These are phyloP conservation scores for Talinum fruticosum DNA, from an alignment of 148 eudicot species.

Conservation along the genomic window DNA sequence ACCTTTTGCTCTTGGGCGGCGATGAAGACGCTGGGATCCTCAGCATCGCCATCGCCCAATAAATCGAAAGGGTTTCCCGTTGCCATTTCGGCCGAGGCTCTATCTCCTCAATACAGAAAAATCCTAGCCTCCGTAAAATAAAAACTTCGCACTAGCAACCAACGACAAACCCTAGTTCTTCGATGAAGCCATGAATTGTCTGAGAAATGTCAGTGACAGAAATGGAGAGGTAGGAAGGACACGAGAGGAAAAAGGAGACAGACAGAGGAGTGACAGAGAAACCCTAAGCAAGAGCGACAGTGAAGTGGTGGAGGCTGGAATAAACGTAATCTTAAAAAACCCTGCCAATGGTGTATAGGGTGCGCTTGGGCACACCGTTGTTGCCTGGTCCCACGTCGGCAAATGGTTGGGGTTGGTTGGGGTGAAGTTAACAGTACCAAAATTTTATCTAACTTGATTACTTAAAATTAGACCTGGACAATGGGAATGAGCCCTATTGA, in stretches of 20 bases:
- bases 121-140: conserved; percentile 8
- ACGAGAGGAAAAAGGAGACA: conserved; percentile 1
- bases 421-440: too few relatives aligned
- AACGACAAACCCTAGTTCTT: conserved; percentile 26
- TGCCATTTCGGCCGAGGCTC: conserved; percentile 36
- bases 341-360: too few relatives aligned
- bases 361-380: too few relatives aligned
- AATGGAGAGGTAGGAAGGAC: not conserved
- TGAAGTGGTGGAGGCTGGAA: not conserved
- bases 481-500: too few relatives aligned
- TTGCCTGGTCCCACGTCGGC: too few relatives aligned
- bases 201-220: not conserved
- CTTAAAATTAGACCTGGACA: too few relatives aligned
- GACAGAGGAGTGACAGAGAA: conserved; percentile 25
- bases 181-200: conserved; percentile 17
- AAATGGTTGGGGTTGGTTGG: not conserved
- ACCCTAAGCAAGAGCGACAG: conserved; percentile 39
- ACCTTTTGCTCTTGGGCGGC: conserved; percentile 42
- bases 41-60: conserved; percentile 52
- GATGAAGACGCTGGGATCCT: conserved; percentile 42
- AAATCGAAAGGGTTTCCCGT: conserved; percentile 54
- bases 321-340: too few relatives aligned
- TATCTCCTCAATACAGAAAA: not conserved
- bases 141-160: not conserved
- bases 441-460: too few relatives aligned